These are phyloP conservation scores for Linaria vulgaris DNA, from an alignment of 257 asterid species.

Conservation along the genomic window DNA sequence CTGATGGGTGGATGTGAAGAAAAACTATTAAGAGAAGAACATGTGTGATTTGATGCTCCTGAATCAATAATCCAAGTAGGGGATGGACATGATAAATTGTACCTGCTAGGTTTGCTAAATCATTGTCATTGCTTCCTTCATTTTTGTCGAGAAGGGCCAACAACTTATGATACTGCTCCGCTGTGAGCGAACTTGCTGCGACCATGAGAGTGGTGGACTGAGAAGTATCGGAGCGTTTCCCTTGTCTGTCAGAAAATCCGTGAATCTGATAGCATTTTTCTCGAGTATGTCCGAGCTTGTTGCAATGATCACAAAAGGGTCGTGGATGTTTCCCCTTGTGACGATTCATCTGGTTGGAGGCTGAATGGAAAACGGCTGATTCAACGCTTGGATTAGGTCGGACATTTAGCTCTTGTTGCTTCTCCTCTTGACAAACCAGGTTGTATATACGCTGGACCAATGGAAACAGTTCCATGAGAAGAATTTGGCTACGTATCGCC, in stretches of 20 bases:
- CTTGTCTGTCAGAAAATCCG: background rate
- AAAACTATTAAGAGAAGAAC: too few relatives aligned
- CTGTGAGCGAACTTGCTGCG: background rate
- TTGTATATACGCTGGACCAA: too few relatives aligned
- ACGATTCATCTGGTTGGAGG: background rate
- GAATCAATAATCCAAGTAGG: background rate
- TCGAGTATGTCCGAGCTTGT: background rate
- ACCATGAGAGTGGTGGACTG: too few relatives aligned
- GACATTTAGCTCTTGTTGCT: too few relatives aligned
- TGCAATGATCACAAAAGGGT: background rate
- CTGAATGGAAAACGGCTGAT: background rate
- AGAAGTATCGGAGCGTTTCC: background rate
- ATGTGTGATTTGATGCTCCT: too few relatives aligned
- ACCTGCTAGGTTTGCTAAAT: background rate
- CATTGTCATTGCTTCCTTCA: slow-evolving; percentile 1
- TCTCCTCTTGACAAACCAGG: too few relatives aligned
- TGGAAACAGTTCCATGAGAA: background rate
- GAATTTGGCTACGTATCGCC: background rate
- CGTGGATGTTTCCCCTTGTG: background rate
- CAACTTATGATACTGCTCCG: background rate
- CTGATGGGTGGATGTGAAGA: too few relatives aligned
- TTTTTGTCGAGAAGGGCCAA: background rate
- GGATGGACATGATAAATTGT: background rate
- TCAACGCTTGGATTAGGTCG: background rate
- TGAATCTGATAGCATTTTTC: background rate